Conservation (phyloP, 83 land plant species). For the Isoetes engelmannii region DNA sequence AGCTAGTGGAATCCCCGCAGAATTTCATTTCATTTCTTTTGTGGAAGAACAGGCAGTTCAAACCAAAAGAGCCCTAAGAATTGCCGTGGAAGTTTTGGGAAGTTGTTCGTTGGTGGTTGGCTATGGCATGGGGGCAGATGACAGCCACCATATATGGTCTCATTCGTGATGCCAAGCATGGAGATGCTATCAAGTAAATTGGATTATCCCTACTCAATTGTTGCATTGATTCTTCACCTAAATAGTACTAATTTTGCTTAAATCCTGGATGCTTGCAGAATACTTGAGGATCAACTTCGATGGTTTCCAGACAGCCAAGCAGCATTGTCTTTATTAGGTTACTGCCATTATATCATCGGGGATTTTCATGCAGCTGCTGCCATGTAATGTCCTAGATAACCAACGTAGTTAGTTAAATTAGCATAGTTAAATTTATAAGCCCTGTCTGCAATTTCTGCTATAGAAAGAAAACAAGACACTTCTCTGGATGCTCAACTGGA, state of each 20-base stretch:
- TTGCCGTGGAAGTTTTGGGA: too few species aligned
- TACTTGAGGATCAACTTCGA: slow-evolving; percentile 32
- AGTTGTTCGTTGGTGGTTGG: not conserved
- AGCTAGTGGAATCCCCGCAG: too few species aligned
- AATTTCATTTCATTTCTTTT: too few species aligned
- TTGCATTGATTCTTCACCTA: too few species aligned
- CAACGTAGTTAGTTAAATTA: too few species aligned
- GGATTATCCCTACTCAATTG: not conserved
- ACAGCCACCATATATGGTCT: slow-evolving; percentile 32
- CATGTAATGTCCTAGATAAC: slow-evolving; percentile 12
- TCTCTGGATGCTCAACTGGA: too few species aligned
- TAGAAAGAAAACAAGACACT: too few species aligned
- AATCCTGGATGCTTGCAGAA: slow-evolving; percentile 10
- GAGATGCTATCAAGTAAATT: slow-evolving; percentile 31
- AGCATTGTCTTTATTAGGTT: slow-evolving; percentile 32
- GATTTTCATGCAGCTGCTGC: slow-evolving; percentile 35
- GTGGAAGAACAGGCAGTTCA: too few species aligned
- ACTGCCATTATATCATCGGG: slow-evolving; percentile 30
- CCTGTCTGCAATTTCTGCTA: too few species aligned
- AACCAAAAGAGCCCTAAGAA: too few species aligned
- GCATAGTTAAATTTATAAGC: too few species aligned
- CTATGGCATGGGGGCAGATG: slow-evolving; percentile 32
- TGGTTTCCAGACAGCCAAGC: slow-evolving; percentile 36
- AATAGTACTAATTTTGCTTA: too few species aligned
- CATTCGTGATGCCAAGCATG: slow-evolving; percentile 27